Conservation (phyloP, 2,329 filamentous ascomycete species). For the Calonectria crousiana region DNA sequence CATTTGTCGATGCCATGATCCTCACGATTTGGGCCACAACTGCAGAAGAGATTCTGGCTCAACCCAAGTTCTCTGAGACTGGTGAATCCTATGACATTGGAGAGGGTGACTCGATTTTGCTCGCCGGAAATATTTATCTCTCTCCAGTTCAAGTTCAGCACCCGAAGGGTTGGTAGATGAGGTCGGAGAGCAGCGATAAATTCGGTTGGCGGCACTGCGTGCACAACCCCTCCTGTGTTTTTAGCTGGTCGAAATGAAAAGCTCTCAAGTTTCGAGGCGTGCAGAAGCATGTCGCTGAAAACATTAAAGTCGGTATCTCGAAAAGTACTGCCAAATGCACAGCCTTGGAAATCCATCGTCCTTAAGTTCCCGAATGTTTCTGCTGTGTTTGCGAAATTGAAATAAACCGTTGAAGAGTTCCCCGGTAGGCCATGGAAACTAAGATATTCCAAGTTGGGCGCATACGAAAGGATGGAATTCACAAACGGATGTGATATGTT, state of each 20-base stretch:
- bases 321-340: neutral
- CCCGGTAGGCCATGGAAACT: neutral
- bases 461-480: neutral
- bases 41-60: neutral
- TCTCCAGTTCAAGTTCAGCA: neutral
- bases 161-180: neutral
- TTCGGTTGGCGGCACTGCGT: neutral
- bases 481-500: neutral
- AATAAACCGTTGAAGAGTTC: neutral
- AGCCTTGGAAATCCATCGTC: neutral
- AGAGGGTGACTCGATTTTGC: neutral
- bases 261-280: neutral
- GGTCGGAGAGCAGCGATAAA: neutral
- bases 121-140: neutral
- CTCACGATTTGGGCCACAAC: neutral
- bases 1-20: neutral
- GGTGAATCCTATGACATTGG: neutral
- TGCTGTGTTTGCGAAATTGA: neutral
- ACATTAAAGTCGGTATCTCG: neutral
- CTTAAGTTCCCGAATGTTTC: neutral
- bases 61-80: neutral
- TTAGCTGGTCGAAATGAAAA: neutral
- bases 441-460: neutral
- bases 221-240: neutral
- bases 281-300: neutral